phyloP scores from a whole-genome alignment of 177 flowering plant species.

The Tripterygium wilfordii region DNA sequence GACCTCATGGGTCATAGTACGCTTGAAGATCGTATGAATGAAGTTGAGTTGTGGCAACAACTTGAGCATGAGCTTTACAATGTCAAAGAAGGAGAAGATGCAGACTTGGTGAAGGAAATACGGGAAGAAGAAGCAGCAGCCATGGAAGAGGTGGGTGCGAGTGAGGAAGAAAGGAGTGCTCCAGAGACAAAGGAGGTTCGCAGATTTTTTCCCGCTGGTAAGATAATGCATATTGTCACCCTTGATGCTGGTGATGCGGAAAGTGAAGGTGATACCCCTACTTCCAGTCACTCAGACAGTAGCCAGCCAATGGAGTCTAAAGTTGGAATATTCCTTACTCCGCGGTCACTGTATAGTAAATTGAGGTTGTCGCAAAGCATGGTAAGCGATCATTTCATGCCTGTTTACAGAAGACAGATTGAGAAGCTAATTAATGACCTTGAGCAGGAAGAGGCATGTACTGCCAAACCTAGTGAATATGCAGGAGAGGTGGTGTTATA shows the following conservation, averaged over 20 bases:
- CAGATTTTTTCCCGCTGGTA: slow-evolving; percentile 92
- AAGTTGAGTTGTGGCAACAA: slow-evolving; percentile 92
- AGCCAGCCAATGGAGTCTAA: slow-evolving; percentile 23
- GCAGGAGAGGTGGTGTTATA: slow-evolving; percentile 10
- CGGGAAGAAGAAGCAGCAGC: slow-evolving; percentile 83
- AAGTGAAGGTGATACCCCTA: slow-evolving; percentile 16
- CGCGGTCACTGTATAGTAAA: slow-evolving; percentile 75
- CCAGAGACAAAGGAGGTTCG: slow-evolving; percentile 67
- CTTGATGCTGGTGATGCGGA: slow-evolving; percentile 23
- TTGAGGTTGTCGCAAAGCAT: slow-evolving; percentile 81
- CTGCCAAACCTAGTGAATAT: background rate
- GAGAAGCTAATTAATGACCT: slow-evolving; percentile 67
- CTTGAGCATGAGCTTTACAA: slow-evolving; percentile 75
- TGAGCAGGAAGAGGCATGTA: slow-evolving; percentile 34
- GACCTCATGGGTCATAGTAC: slow-evolving; percentile 28
- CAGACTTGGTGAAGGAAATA: slow-evolving; percentile 50
- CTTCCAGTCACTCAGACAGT: slow-evolving; percentile 21
- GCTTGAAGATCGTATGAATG: slow-evolving; percentile 65
- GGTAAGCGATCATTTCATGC: slow-evolving; percentile 97
- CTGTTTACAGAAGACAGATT: slow-evolving; percentile 77
- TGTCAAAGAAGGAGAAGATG: slow-evolving; percentile 30
- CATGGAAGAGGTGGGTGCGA: slow-evolving; percentile 49
- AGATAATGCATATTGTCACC: slow-evolving; percentile 81
- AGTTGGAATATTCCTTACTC: slow-evolving; percentile 72
- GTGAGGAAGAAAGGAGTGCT: slow-evolving; percentile 29